Conservation (phyloP, 2,329 filamentous ascomycete genomes). For the Penicillium nordicum region DNA sequence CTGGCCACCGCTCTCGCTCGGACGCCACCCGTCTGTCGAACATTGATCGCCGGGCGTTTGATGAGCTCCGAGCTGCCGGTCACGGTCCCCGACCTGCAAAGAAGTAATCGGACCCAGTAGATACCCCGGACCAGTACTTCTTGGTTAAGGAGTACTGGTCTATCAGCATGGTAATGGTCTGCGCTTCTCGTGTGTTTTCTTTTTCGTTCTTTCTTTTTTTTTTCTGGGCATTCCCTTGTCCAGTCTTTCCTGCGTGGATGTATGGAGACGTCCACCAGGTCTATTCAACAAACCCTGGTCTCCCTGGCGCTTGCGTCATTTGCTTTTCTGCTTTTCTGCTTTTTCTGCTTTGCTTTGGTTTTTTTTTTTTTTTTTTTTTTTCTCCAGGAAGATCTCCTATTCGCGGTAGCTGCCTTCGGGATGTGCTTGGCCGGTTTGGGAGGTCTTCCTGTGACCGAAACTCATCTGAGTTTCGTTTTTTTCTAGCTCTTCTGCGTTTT, state of each 20-base stretch:
- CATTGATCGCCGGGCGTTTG: background rate
- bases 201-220: background rate
- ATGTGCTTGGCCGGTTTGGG: background rate
- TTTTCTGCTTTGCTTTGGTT: background rate
- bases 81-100: background rate
- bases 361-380: background rate
- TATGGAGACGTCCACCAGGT: background rate
- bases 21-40: background rate
- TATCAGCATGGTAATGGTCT: background rate
- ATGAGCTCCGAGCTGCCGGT: background rate
- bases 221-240: background rate
- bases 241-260: background rate
- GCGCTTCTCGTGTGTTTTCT: background rate
- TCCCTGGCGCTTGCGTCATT: background rate
- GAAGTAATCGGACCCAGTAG: background rate
- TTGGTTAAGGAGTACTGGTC: background rate
- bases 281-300: background rate
- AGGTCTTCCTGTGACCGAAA: background rate
- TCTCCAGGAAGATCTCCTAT: background rate
- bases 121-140: background rate
- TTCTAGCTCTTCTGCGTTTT: background rate
- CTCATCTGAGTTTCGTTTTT: background rate
- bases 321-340: background rate
- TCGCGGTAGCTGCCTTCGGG: background rate
- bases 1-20: background rate